Conservation (phyloP, 2,329 filamentous ascomycete genomes). For the Fusarium equiseti region DNA sequence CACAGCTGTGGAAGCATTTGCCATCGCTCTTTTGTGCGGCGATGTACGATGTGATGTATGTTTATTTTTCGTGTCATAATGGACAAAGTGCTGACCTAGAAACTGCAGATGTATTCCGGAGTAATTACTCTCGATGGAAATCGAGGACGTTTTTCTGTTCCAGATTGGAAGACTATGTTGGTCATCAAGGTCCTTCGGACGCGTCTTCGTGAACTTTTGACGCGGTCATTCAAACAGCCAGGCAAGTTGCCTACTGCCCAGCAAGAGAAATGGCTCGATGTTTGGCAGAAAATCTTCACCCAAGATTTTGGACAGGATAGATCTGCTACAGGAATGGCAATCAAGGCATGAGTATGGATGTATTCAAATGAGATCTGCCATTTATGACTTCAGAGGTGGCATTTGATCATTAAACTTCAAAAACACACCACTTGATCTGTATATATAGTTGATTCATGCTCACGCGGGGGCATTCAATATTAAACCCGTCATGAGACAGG, state of each 20-base stretch:
- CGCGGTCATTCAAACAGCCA: conserved; percentile 75
- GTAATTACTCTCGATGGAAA: conserved; percentile 90
- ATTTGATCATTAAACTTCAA: neutral
- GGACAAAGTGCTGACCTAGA: conserved; percentile 1
- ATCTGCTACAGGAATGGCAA: conserved; percentile 41
- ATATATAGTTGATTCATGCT: neutral
- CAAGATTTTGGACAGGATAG: conserved; percentile 59
- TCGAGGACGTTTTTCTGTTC: conserved; percentile 82
- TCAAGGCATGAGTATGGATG: conserved; percentile 47
- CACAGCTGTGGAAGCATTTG: conserved; percentile 82
- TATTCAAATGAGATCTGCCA: neutral
- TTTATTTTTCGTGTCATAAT: neutral
- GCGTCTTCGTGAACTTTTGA: conserved; percentile 80
- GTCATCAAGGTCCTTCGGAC: conserved; percentile 85
- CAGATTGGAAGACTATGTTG: conserved; percentile 91
- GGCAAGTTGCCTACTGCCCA: conserved; percentile 72
- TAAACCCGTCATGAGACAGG: neutral
- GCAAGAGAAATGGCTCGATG: conserved; percentile 79
- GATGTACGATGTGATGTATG: conserved; percentile 87
- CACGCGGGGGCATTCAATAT: neutral
- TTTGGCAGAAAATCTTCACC: conserved; percentile 78
- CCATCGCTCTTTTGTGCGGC: conserved; percentile 86
- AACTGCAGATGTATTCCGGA: conserved; percentile 80
- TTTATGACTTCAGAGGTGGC: neutral
- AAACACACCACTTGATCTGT: neutral